Conservation (phyloP, 768 basidiomycete genomes). For the Rhizopogon roseolus region DNA sequence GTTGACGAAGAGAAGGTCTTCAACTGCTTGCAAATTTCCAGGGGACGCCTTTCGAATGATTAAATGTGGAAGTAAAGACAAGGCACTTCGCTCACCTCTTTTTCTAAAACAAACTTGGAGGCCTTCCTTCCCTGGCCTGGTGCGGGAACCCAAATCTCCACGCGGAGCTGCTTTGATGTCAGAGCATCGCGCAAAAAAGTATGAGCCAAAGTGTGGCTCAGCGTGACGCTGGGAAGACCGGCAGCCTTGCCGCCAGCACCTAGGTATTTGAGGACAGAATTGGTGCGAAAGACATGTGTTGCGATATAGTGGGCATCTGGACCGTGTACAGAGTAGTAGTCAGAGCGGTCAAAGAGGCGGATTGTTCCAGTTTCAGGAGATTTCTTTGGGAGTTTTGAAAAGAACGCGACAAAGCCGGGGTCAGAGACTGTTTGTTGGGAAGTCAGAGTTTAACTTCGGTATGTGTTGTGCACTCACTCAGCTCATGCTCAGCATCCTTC, state of each 20-base stretch:
- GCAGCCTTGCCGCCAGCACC: constrained; percentile 56
- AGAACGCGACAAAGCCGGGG: constrained; percentile 75
- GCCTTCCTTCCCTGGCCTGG: constrained; percentile 71
- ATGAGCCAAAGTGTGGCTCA: constrained; percentile 75
- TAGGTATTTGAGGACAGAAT: constrained; percentile 89
- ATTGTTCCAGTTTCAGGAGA: constrained; percentile 78
- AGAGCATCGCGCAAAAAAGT: constrained; percentile 83
- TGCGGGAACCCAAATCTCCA: constrained; percentile 87
- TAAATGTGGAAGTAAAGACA: not conserved
- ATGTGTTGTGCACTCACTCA: not conserved
- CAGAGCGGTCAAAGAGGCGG: constrained; percentile 80
- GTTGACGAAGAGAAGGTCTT: constrained; percentile 81
- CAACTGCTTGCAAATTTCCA: constrained; percentile 66
- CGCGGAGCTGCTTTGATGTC: constrained; percentile 82
- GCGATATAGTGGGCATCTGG: constrained; percentile 87
- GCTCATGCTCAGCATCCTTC: constrained; percentile 44
- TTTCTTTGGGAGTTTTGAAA: constrained; percentile 54
- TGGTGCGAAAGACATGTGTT: constrained; percentile 77
- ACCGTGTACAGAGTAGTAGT: constrained; percentile 88
- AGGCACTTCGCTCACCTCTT: constrained; percentile 50
- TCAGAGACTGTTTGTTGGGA: constrained; percentile 57
- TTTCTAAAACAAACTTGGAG: constrained; percentile 71
- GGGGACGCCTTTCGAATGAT: constrained; percentile 58
- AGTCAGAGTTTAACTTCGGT: constrained; percentile 1
- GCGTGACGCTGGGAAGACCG: constrained; percentile 70